Evolutionary conservation across 257 asterid genomes (phyloP).

Genomic region (Solanum phureja): DNA sequence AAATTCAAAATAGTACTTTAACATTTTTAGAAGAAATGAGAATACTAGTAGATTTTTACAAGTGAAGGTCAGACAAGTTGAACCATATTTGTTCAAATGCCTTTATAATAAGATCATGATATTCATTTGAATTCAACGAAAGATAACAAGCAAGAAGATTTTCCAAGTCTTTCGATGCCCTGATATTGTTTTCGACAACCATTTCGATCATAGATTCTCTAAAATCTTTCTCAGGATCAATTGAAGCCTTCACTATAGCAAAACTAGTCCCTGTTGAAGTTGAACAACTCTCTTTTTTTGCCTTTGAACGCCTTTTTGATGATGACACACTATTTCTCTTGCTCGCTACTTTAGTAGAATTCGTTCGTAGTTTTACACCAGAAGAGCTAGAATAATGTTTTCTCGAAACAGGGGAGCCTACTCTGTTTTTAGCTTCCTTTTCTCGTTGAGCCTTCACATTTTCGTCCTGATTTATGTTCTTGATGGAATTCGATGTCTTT

Average conservation of each 20-base stretch:
- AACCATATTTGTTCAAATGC: conserved; percentile 91
- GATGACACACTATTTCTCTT: conserved; percentile 30
- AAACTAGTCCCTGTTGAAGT: conserved; percentile 38
- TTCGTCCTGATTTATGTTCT: neutral
- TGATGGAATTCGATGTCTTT: conserved; percentile 15
- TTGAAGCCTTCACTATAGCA: conserved; percentile 79
- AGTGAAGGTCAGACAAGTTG: conserved; percentile 26
- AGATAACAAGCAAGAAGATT: conserved; percentile 87
- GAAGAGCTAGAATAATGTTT: conserved; percentile 40
- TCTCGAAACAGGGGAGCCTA: conserved; percentile 6
- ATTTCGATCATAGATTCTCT: conserved; percentile 88
- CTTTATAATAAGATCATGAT: conserved; percentile 61
- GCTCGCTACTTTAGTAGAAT: conserved; percentile 28
- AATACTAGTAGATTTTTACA: neutral
- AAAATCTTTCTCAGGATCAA: conserved; percentile 80
- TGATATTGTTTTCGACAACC: conserved; percentile 72
- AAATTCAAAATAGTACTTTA: neutral
- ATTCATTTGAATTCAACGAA: conserved; percentile 58
- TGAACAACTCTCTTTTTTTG: conserved; percentile 10
- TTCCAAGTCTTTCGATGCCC: conserved; percentile 60
- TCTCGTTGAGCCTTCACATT: neutral
- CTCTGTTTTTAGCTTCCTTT: neutral
- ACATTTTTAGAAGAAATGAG: neutral
- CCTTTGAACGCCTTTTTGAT: neutral
- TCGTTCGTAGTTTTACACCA: conserved; percentile 46